Percentiles rank a stretch among this genome's conserved stretches.
These are phyloP conservation scores for Ophiocordyceps camponoti-rufipedis DNA, from an alignment of 2,329 filamentous ascomycete genomes.

Conservation along the genomic window DNA sequence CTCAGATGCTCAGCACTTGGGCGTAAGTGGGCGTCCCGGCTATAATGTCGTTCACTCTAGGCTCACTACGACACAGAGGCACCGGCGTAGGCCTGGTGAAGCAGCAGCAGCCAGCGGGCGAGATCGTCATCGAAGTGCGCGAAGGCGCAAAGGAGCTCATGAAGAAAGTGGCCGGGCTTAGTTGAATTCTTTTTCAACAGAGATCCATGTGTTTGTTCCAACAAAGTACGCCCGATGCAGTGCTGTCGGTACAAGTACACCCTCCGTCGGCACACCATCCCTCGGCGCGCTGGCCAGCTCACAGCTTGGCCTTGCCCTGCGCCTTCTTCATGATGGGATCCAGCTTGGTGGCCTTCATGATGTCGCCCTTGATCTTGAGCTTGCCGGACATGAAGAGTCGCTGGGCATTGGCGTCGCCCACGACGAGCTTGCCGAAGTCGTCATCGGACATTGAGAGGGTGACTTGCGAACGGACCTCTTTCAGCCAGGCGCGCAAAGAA, in stretches of 20 bases:
- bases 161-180: slow-evolving; percentile 8
- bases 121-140: slow-evolving; percentile 23
- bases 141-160: slow-evolving; percentile 18
- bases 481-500: background rate
- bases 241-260: background rate
- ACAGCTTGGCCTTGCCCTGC: slow-evolving; percentile 70
- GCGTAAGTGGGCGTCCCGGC: slow-evolving; percentile 11
- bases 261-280: background rate
- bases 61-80: slow-evolving; percentile 11
- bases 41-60: background rate
- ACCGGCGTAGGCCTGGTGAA: slow-evolving; percentile 26
- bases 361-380: slow-evolving; percentile 93
- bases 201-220: background rate
- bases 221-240: background rate
- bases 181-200: slow-evolving; percentile 1
- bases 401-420: slow-evolving; percentile 86
- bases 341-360: slow-evolving; percentile 97
- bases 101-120: slow-evolving; percentile 19
- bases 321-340: slow-evolving; percentile 85
- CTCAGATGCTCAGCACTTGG: slow-evolving; percentile 17
- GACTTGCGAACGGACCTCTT: slow-evolving; percentile 30
- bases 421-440: slow-evolving; percentile 69
- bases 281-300: slow-evolving; percentile 12
- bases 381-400: slow-evolving; percentile 95
- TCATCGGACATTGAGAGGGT: slow-evolving; percentile 70